Percentiles rank a stretch among this genome's conserved stretches.
These are phyloP conservation scores for Globisporangium irregulare DNA, from an alignment of 352 stramenopile species.

Conservation along the genomic window DNA sequence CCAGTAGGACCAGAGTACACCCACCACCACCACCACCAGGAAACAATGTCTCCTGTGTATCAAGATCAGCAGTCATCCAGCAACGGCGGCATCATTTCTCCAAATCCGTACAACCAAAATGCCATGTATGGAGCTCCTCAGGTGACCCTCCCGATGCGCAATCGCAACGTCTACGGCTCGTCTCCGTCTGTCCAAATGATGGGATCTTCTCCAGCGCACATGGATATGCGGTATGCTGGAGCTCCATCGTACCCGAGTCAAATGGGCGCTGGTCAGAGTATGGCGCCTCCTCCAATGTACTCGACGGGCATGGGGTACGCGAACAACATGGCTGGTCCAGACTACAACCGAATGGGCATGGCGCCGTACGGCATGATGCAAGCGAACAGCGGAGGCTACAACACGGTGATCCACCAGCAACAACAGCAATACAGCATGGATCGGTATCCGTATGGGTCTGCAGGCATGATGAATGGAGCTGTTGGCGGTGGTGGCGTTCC, in stretches of 20 bases:
- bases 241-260: conserved; percentile 16
- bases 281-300: conserved; percentile 18
- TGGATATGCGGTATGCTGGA: conserved; percentile 17
- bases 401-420: conserved; percentile 27
- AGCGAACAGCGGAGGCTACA: conserved; percentile 21
- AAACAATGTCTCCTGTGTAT: conserved; percentile 10
- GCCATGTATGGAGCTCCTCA: conserved; percentile 30
- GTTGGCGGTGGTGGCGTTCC: neutral
- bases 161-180: conserved; percentile 37
- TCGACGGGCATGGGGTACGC: conserved; percentile 39
- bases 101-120: conserved; percentile 33
- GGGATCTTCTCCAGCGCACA: conserved; percentile 8
- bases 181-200: conserved; percentile 27
- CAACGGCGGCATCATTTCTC: conserved; percentile 7
- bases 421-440: conserved; percentile 41
- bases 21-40: conserved; percentile 18
- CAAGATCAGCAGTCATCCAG: conserved; percentile 11
- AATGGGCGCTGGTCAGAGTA: conserved; percentile 23
- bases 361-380: conserved; percentile 23
- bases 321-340: conserved; percentile 12
- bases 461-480: conserved; percentile 19
- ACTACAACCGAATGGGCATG: conserved; percentile 28
- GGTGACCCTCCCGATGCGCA: conserved; percentile 61
- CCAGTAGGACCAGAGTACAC: conserved; percentile 3
- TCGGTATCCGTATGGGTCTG: conserved; percentile 40